Conservation (phyloP, 2,329 filamentous ascomycete genomes). For the Calonectria pauciramosa region DNA sequence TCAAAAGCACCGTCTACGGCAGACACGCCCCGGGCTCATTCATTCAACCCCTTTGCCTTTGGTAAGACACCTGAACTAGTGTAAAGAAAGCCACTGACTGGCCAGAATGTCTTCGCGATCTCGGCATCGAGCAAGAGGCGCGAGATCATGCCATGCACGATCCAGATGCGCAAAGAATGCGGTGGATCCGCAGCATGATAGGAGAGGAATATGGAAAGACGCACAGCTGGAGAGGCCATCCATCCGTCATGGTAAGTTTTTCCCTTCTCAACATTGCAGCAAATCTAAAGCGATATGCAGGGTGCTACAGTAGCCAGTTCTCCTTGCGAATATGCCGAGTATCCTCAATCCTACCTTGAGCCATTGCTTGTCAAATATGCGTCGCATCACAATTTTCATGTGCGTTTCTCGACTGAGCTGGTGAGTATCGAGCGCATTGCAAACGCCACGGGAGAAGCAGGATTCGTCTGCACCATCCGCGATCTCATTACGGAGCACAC, state of each 20-base stretch:
- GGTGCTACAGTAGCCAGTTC: background rate
- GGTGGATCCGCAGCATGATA: slow-evolving; percentile 67
- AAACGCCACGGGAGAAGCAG: background rate
- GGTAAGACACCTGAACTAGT: slow-evolving; percentile 55
- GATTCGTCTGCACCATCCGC: slow-evolving; percentile 49
- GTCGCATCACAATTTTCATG: background rate
- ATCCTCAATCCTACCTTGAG: background rate
- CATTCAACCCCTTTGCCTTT: background rate
- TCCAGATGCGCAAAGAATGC: slow-evolving; percentile 64
- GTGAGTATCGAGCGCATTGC: background rate
- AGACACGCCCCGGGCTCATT: slow-evolving; percentile 69
- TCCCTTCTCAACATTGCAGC: slow-evolving; percentile 58
- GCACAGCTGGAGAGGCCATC: background rate
- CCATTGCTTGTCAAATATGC: background rate
- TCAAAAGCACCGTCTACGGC: slow-evolving; percentile 63
- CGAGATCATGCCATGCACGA: slow-evolving; percentile 52
- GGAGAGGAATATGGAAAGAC: slow-evolving; percentile 63
- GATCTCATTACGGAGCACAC: slow-evolving; percentile 52
- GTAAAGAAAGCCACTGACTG: background rate
- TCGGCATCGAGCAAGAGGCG: slow-evolving; percentile 61
- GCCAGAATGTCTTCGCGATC: slow-evolving; percentile 65
- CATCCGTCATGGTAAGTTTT: background rate
- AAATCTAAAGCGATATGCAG: slow-evolving; percentile 53
- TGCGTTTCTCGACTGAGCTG: background rate
- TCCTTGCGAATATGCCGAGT: background rate